A percentile compares a stretch with the other conserved stretches of the same genome.
These are phyloP conservation scores for Pichia nanzhaoensis DNA, from an alignment of 805 yeast genomes.

Conservation along the genomic window DNA sequence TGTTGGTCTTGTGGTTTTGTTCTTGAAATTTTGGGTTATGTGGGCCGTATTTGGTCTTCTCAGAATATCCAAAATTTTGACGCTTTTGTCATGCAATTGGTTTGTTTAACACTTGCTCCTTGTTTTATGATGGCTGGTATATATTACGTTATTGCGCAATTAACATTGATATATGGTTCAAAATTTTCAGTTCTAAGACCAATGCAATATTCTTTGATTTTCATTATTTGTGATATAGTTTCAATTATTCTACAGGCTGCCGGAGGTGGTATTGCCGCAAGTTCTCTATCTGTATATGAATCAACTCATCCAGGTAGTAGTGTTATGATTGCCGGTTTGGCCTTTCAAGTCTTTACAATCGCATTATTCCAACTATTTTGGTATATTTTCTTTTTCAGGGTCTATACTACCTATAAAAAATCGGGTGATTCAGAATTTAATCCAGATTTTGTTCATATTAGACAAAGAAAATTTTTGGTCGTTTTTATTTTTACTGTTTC, in stretches of 20 bases:
- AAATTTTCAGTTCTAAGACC: conserved; percentile 48
- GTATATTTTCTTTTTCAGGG: conserved; percentile 38
- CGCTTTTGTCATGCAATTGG: conserved; percentile 56
- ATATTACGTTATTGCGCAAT: conserved; percentile 63
- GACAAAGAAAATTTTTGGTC: conserved; percentile 33
- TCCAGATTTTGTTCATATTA: conserved; percentile 30
- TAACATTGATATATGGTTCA: conserved; percentile 55
- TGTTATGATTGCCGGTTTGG: conserved; percentile 73
- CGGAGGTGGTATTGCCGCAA: conserved; percentile 72
- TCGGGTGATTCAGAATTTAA: conserved; percentile 32
- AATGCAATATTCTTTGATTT: conserved; percentile 54
- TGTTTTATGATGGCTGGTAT: conserved; percentile 82
- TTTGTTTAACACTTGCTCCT: conserved; percentile 70
- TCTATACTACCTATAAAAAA: conserved; percentile 25
- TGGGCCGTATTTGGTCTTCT: conserved; percentile 48
- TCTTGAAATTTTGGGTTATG: conserved; percentile 63
- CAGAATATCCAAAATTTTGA: conserved; percentile 28
- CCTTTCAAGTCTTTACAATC: conserved; percentile 71
- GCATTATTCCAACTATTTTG: conserved; percentile 47
- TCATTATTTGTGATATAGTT: conserved; percentile 58
- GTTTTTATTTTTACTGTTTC: conserved; percentile 41
- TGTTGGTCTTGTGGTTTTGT: conserved; percentile 50
- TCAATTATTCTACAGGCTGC: conserved; percentile 62
- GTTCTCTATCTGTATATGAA: conserved; percentile 30
- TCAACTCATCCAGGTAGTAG: conserved; percentile 45